phyloP scores from a whole-genome alignment of 257 asterid species.

The Eucommia ulmoides region DNA sequence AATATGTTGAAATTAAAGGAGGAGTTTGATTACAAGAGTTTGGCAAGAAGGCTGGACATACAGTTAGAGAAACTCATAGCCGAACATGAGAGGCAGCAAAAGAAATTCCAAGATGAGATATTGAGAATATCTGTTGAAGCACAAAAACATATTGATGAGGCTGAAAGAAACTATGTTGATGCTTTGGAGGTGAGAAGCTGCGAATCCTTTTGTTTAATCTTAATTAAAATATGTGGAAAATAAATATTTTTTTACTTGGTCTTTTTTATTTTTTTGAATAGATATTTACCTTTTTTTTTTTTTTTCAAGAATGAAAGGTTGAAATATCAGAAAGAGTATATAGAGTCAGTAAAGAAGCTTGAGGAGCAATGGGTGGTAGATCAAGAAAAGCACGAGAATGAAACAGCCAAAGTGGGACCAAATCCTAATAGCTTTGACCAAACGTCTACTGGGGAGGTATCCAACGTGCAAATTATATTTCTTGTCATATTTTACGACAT shows the following conservation, averaged over 20 bases:
- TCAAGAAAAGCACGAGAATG: constrained; percentile 35
- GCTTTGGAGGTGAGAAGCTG: constrained; percentile 50
- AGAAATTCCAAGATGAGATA: constrained; percentile 53
- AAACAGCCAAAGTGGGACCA: constrained; percentile 21
- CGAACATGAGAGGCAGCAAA: constrained; percentile 79
- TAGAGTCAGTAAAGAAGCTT: constrained; percentile 39
- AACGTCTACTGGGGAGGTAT: constrained; percentile 22
- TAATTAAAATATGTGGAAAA: too few relatives aligned
- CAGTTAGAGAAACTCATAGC: constrained; percentile 64
- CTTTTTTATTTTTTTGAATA: too few relatives aligned
- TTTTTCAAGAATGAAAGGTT: neutral
- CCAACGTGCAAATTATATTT: constrained; percentile 2
- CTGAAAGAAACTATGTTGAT: constrained; percentile 47
- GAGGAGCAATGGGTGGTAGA: constrained; percentile 41
- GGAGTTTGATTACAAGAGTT: constrained; percentile 82
- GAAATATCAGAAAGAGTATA: constrained; percentile 33
- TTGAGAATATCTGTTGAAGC: constrained; percentile 59
- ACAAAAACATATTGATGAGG: constrained; percentile 44
- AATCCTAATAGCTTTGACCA: constrained; percentile 22
- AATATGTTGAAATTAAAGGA: constrained; percentile 76
- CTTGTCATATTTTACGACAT: too few relatives aligned
- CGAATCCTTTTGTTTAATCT: too few relatives aligned
- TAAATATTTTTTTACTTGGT: too few relatives aligned
- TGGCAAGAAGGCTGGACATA: constrained; percentile 70
- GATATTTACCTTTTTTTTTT: too few relatives aligned